These are phyloP conservation scores for Chlorella sp. DNA, from an alignment of 139 green algal species.

Conservation along the genomic window DNA sequence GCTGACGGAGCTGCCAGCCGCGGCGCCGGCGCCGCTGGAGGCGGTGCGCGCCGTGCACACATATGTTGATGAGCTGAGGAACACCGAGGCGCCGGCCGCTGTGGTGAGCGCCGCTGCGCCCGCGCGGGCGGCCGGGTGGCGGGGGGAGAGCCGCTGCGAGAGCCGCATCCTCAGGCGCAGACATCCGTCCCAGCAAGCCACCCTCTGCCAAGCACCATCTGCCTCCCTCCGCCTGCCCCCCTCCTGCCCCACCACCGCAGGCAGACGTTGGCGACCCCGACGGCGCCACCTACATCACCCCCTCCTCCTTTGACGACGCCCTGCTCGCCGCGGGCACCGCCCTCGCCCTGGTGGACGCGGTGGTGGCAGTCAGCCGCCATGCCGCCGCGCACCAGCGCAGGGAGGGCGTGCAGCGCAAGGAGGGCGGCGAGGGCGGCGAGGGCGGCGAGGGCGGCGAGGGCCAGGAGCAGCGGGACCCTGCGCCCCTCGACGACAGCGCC, in stretches of 20 bases:
- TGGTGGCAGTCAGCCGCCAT: conserved; percentile 8
- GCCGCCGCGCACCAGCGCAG: background rate
- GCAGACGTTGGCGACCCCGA: conserved; percentile 32
- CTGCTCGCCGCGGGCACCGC: conserved; percentile 11
- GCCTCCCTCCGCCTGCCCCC: too few relatives aligned
- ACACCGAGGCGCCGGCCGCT: too few relatives aligned
- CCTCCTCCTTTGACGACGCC: conserved; percentile 23
- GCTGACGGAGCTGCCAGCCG: conserved; percentile 2
- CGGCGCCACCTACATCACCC: conserved; percentile 33
- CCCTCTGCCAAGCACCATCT: too few relatives aligned
- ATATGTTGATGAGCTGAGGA: conserved; percentile 15
- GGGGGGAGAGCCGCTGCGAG: background rate
- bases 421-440: background rate
- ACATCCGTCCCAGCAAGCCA: too few relatives aligned
- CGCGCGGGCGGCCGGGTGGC: too few relatives aligned
- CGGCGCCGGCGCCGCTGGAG: background rate
- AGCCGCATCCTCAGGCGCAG: too few relatives aligned
- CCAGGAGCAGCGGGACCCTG: too few relatives aligned
- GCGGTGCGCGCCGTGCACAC: conserved; percentile 6
- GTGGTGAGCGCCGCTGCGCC: too few relatives aligned
- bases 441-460: background rate
- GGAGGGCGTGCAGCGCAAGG: background rate
- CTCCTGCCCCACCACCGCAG: too few relatives aligned
- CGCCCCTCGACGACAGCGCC: background rate
- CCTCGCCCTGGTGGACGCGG: conserved; percentile 22